Percentiles rank a stretch among this genome's conserved stretches.
Evolutionary conservation across 129 eudicot genomes (phyloP).

Genomic region (Centaurea solstitialis): DNA sequence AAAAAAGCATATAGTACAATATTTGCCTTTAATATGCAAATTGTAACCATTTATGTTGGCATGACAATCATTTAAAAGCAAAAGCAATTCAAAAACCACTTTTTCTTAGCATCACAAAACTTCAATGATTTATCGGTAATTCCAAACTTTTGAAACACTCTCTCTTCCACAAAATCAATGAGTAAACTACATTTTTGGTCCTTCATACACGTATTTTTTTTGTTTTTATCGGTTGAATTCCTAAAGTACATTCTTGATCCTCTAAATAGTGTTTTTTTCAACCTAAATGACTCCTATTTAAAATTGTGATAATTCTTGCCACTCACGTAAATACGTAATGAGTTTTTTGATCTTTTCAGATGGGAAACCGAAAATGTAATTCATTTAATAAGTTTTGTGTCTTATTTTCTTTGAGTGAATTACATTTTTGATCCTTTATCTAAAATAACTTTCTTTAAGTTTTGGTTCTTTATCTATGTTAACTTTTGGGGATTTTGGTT

Average conservation of each 20-base stretch:
- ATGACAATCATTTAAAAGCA: neutral
- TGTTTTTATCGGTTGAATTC: too few relatives aligned
- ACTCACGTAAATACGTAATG: too few relatives aligned
- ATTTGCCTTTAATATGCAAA: neutral
- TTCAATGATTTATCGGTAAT: neutral
- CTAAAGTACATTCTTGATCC: too few relatives aligned
- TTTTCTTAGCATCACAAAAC: neutral
- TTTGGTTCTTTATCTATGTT: neutral
- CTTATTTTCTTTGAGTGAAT: neutral
- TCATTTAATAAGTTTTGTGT: neutral
- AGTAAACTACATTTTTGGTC: too few relatives aligned
- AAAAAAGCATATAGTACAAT: neutral
- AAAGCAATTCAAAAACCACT: neutral
- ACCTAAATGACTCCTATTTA: too few relatives aligned
- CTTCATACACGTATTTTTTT: too few relatives aligned
- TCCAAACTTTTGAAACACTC: neutral
- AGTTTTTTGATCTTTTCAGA: neutral
- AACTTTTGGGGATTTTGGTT: neutral
- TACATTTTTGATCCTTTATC: neutral
- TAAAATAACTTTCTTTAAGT: too few relatives aligned
- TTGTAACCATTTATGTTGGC: neutral
- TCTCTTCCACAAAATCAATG: neutral
- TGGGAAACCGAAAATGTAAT: neutral
- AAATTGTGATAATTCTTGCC: neutral
- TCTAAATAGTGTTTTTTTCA: too few relatives aligned